Conservation (phyloP, 2,329 filamentous ascomycete species). For the Aspergillus sp. region DNA sequence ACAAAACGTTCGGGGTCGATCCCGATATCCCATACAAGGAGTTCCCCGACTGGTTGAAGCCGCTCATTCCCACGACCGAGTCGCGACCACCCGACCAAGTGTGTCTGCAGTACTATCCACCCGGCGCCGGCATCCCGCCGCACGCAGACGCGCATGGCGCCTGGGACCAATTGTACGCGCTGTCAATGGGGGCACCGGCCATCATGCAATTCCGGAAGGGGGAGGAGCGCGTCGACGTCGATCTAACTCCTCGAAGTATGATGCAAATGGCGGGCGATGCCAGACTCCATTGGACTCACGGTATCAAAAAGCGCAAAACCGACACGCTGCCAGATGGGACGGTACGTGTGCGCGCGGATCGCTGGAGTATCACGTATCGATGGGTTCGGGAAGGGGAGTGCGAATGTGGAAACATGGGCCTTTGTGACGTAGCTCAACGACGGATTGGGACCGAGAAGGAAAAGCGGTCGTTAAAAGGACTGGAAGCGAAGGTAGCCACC, state of each 20-base stretch:
- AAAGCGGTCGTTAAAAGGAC: conserved; percentile 36
- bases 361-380: conserved; percentile 59
- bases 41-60: conserved; percentile 53
- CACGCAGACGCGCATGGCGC: conserved; percentile 60
- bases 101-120: conserved; percentile 61
- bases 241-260: conserved; percentile 52
- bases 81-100: conserved; percentile 55
- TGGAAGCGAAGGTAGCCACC: background rate
- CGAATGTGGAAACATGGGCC: conserved; percentile 50
- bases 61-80: conserved; percentile 49
- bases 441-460: conserved; percentile 49
- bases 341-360: conserved; percentile 43
- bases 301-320: conserved; percentile 55
- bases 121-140: conserved; percentile 60
- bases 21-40: conserved; percentile 49
- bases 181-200: conserved; percentile 32
- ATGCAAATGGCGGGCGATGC: conserved; percentile 53
- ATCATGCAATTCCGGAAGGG: conserved; percentile 33
- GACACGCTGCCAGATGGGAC: conserved; percentile 49
- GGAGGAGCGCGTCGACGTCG: conserved; percentile 43
- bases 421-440: conserved; percentile 55
- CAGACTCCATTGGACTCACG: conserved; percentile 57
- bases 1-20: conserved; percentile 59
- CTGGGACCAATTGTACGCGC: conserved; percentile 39
- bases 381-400: conserved; percentile 53